These are phyloP conservation scores for Zasmidium angulare DNA, from an alignment of 2,329 filamentous ascomycete species.

Conservation along the genomic window DNA sequence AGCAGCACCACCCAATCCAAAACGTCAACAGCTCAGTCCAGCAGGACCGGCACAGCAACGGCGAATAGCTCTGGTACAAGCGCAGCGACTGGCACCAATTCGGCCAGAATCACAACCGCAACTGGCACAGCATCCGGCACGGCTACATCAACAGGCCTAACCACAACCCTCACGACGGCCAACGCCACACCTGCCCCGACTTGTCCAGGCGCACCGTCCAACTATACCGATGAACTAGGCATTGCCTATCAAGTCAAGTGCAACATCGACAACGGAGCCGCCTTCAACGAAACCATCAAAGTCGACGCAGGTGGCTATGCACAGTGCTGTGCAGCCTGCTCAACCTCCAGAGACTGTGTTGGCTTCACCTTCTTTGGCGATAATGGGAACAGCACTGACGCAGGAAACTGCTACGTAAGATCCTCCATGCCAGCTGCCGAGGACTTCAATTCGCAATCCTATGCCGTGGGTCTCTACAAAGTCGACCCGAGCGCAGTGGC, in stretches of 20 bases:
- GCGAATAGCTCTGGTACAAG: slow-evolving; percentile 12
- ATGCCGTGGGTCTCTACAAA: not conserved
- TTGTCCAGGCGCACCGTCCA: slow-evolving; percentile 25
- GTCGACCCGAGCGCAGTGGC: slow-evolving; percentile 5
- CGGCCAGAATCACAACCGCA: not conserved
- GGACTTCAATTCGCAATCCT: not conserved
- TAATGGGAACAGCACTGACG: slow-evolving; percentile 8
- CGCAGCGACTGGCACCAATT: not conserved
- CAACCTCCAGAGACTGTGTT: slow-evolving; percentile 21
- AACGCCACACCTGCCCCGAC: slow-evolving; percentile 16
- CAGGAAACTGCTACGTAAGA: slow-evolving; percentile 30
- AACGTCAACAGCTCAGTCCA: not conserved
- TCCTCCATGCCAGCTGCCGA: not conserved
- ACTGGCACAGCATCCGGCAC: not conserved
- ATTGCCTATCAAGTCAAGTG: slow-evolving; percentile 31
- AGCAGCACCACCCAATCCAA: not conserved
- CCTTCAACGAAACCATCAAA: slow-evolving; percentile 19
- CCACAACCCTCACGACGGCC: not conserved
- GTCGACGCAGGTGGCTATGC: slow-evolving; percentile 29
- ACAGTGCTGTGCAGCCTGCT: slow-evolving; percentile 33
- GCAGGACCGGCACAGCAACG: slow-evolving; percentile 6
- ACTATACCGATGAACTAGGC: slow-evolving; percentile 25
- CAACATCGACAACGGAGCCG: slow-evolving; percentile 26
- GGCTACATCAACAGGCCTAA: not conserved
- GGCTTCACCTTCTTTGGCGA: slow-evolving; percentile 31